phyloP scores from a whole-genome alignment of 768 basidiomycete species.

The Podaxis sp. region DNA sequence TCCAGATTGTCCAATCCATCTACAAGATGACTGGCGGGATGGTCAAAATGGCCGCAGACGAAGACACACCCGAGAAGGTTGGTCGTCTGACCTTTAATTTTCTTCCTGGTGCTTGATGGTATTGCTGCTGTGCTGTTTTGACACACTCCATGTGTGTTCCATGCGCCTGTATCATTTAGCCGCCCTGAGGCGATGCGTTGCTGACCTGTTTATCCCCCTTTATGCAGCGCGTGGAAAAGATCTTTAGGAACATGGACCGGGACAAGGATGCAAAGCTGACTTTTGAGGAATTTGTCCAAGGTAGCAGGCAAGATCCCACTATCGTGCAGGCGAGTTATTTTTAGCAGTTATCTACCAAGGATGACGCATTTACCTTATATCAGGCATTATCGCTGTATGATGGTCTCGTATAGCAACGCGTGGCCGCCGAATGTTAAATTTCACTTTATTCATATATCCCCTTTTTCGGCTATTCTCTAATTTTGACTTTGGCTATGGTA shows the following conservation, averaged over 20 bases:
- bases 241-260: conserved; percentile 95
- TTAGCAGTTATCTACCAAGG: conserved; percentile 10
- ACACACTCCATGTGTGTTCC: background rate
- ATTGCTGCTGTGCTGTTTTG: background rate
- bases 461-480: background rate
- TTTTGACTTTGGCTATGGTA: background rate
- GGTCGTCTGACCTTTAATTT: conserved; percentile 11
- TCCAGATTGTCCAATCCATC: conserved; percentile 95
- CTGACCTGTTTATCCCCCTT: conserved; percentile 13
- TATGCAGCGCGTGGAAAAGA: conserved; percentile 92
- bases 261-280: conserved; percentile 92
- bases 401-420: conserved; percentile 66
- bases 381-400: conserved; percentile 95
- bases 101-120: background rate
- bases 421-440: background rate
- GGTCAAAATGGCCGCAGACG: conserved; percentile 97
- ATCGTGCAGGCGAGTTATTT: conserved; percentile 81
- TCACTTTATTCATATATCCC: conserved; percentile 1
- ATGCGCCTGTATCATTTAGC: background rate
- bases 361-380: conserved; percentile 11
- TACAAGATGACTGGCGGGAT: conserved; percentile 99
- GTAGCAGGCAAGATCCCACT: conserved; percentile 97
- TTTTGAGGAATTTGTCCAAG: conserved; percentile 97
- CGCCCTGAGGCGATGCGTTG: conserved; percentile 8
- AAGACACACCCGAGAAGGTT: conserved; percentile 99